phyloP scores from a whole-genome alignment of 2,329 filamentous ascomycete species.

The Calonectria fujianensis region DNA sequence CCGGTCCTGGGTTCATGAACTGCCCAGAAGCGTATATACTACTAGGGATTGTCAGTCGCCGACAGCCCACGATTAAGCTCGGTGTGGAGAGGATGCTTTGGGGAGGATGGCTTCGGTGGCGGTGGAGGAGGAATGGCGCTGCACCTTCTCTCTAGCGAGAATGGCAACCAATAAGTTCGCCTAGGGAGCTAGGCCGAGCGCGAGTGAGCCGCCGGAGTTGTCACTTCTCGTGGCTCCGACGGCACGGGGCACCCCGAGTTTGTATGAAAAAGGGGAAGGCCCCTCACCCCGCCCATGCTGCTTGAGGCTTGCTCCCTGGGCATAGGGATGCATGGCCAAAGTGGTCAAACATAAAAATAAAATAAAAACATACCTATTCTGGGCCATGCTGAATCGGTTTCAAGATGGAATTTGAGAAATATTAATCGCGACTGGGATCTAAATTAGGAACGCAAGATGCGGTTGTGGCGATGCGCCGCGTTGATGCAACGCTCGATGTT shows the following conservation, averaged over 20 bases:
- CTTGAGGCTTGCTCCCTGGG: conserved; percentile 37
- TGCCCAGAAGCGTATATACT: conserved; percentile 77
- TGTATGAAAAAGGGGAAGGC: conserved; percentile 20
- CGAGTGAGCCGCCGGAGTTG: conserved; percentile 15
- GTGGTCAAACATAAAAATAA: conserved; percentile 3
- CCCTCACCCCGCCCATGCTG: conserved; percentile 46
- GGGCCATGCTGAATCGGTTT: conserved; percentile 57
- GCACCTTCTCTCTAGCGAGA: conserved; percentile 27
- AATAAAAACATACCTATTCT: conserved; percentile 56
- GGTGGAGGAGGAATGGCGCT: conserved; percentile 21
- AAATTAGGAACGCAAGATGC: conserved; percentile 29
- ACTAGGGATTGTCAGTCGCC: conserved; percentile 47
- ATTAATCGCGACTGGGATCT: conserved; percentile 34
- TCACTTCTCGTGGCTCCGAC: conserved; percentile 23
- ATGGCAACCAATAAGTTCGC: conserved; percentile 25
- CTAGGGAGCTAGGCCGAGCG: conserved; percentile 24
- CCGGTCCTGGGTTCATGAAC: conserved; percentile 98
- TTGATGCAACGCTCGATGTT: conserved; percentile 40
- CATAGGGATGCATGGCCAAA: conserved; percentile 27
- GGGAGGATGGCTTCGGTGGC: conserved; percentile 21
- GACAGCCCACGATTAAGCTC: conserved; percentile 15
- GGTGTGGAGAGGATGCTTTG: conserved; percentile 10
- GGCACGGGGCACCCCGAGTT: conserved; percentile 23
- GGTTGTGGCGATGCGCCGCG: conserved; percentile 35
- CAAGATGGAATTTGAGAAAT: conserved; percentile 27